Conservation (phyloP, 1,284 basidiomycete genomes). For the Rhodotorula glutinis region DNA sequence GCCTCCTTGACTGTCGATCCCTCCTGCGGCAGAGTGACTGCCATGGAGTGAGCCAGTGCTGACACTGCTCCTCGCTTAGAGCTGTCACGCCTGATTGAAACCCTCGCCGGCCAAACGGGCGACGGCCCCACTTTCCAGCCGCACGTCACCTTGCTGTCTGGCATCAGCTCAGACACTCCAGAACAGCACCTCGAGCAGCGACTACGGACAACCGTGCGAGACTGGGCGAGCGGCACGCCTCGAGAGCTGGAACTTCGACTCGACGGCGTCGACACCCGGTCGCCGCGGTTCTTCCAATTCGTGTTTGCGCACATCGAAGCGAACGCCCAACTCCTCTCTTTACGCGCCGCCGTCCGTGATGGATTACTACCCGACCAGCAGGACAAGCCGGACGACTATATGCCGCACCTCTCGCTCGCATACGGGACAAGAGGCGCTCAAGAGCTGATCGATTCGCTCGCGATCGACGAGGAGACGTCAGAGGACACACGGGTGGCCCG, state of each 20-base stretch:
- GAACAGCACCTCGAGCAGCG: background rate
- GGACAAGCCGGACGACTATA: slow-evolving; percentile 15
- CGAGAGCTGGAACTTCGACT: background rate
- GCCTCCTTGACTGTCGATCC: too few relatives aligned
- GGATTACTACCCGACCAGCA: background rate
- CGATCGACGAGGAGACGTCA: background rate
- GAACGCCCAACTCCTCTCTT: background rate
- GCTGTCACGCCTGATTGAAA: slow-evolving; percentile 3
- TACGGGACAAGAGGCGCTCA: slow-evolving; percentile 18
- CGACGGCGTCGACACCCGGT: background rate
- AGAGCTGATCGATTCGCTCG: background rate
- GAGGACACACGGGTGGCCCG: background rate
- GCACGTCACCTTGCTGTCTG: slow-evolving; percentile 28
- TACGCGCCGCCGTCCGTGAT: background rate
- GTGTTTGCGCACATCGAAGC: slow-evolving; percentile 11
- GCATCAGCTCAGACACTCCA: slow-evolving; percentile 4
- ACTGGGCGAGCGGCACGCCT: background rate
- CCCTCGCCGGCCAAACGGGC: background rate
- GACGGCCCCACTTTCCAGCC: slow-evolving; percentile 13
- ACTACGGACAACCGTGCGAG: background rate
- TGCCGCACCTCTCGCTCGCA: slow-evolving; percentile 25
- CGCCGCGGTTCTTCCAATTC: slow-evolving; percentile 29
- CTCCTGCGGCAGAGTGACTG: too few relatives aligned
- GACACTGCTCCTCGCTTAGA: background rate
- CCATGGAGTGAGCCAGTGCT: too few relatives aligned